Conservation (phyloP, 768 basidiomycete genomes). For the Suillus discolor region DNA sequence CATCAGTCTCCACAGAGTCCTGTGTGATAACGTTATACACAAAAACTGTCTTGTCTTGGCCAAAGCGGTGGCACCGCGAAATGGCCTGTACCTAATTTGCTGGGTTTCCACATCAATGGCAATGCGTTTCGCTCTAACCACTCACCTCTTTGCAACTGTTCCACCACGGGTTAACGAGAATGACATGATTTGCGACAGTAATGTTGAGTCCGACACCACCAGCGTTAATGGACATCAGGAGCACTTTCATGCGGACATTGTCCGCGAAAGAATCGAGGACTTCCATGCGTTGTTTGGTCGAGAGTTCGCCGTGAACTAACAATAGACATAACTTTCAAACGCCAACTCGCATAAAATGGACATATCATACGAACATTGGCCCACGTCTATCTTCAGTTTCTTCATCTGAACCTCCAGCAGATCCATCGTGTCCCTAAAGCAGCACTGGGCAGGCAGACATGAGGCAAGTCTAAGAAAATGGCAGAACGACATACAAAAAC, state of each 20-base stretch:
- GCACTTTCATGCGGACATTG: background rate
- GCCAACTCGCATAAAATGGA: background rate
- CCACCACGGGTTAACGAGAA: constrained; percentile 1
- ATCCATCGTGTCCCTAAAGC: background rate
- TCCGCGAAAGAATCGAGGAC: background rate
- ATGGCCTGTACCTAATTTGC: background rate
- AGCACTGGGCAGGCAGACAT: background rate
- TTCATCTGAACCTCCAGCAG: background rate
- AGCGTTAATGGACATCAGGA: constrained; percentile 2
- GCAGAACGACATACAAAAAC: background rate
- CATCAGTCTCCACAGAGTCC: background rate
- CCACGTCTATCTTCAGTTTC: background rate
- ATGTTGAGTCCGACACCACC: constrained; percentile 7
- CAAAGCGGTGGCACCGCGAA: background rate
- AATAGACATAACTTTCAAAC: background rate
- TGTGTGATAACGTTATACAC: background rate
- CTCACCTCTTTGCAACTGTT: background rate
- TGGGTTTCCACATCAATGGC: background rate
- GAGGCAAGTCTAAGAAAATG: background rate
- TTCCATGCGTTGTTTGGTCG: background rate
- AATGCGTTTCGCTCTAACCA: background rate
- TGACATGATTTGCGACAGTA: constrained; percentile 2
- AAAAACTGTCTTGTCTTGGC: background rate
- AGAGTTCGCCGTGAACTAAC: background rate
- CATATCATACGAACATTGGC: background rate